phyloP scores from a whole-genome alignment of 805 yeast species.

The Metahyphopichia silvanorum region DNA sequence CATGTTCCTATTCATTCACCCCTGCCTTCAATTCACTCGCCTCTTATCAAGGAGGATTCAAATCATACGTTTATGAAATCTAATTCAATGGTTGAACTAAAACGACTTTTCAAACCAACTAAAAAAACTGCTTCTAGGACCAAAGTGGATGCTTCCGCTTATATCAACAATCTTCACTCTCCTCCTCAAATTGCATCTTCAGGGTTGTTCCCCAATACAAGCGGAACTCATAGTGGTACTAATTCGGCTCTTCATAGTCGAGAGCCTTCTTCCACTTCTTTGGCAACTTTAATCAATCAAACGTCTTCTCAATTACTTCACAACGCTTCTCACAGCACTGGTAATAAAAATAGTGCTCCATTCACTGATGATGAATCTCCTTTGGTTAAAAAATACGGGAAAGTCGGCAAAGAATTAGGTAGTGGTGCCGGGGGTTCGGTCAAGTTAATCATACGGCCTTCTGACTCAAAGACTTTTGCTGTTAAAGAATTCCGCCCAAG shows the following conservation, averaged over 20 bases:
- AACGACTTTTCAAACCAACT: slow-evolving; percentile 66
- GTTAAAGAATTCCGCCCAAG: slow-evolving; percentile 88
- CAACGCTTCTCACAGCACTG: slow-evolving; percentile 33
- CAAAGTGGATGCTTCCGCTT: slow-evolving; percentile 12
- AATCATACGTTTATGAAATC: slow-evolving; percentile 32
- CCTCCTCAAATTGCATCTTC: slow-evolving; percentile 24
- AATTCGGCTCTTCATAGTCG: slow-evolving; percentile 13
- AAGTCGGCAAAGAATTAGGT: slow-evolving; percentile 82
- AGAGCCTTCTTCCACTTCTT: slow-evolving; percentile 34
- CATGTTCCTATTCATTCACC: slow-evolving; percentile 1
- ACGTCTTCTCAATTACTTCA: slow-evolving; percentile 35
- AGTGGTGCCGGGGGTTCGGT: slow-evolving; percentile 97
- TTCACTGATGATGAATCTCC: slow-evolving; percentile 45
- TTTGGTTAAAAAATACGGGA: slow-evolving; percentile 72
- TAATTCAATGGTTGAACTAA: slow-evolving; percentile 66
- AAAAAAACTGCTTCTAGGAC: slow-evolving; percentile 24
- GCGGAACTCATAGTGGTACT: slow-evolving; percentile 2
- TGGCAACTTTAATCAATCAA: slow-evolving; percentile 35
- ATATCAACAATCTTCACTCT: slow-evolving; percentile 23
- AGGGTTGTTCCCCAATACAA: neutral
- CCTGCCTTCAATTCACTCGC: slow-evolving; percentile 2
- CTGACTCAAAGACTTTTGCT: slow-evolving; percentile 76
- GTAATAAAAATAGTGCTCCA: slow-evolving; percentile 32
- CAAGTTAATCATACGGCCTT: slow-evolving; percentile 61
- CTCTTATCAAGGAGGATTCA: slow-evolving; percentile 19